A percentile compares a stretch with the other conserved stretches of the same genome.
phyloP scores from a whole-genome alignment of 306 rosid species.

The Prunus persica region DNA sequence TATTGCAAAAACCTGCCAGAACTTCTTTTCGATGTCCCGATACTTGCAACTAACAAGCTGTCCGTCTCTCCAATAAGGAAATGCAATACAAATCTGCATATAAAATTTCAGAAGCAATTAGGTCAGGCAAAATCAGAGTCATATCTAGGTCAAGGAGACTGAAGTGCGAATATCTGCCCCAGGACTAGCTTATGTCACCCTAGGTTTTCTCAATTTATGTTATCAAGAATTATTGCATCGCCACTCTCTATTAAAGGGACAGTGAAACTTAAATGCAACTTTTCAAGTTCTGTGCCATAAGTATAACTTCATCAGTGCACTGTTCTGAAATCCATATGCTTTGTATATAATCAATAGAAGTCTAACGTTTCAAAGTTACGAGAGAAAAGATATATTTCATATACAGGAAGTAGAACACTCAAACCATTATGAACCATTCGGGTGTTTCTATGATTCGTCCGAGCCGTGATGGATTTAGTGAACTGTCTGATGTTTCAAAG shows the following conservation, averaged over 20 bases:
- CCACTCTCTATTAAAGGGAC: not conserved
- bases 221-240: not conserved
- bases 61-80: constrained; percentile 63
- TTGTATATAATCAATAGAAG: not conserved
- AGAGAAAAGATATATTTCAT: not conserved
- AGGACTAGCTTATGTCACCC: not conserved
- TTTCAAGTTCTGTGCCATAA: not conserved
- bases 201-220: not conserved
- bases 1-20: constrained; percentile 79
- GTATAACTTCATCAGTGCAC: not conserved
- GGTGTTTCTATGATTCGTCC: not conserved
- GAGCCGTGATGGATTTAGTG: not conserved
- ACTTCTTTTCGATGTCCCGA: constrained; percentile 70
- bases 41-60: constrained; percentile 82
- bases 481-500: not conserved
- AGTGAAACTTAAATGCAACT: constrained; percentile 2
- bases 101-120: constrained; percentile 30
- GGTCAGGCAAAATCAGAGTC: constrained; percentile 5
- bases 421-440: not conserved
- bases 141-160: not conserved
- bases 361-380: not conserved
- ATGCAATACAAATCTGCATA: constrained; percentile 72
- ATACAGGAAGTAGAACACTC: not conserved
- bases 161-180: not conserved
- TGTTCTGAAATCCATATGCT: not conserved